Evolutionary conservation across 192 early-diverging fungal species (phyloP), one percentile per base, ranked within the genome.

Genomic region (Podila minutissima): DNA sequence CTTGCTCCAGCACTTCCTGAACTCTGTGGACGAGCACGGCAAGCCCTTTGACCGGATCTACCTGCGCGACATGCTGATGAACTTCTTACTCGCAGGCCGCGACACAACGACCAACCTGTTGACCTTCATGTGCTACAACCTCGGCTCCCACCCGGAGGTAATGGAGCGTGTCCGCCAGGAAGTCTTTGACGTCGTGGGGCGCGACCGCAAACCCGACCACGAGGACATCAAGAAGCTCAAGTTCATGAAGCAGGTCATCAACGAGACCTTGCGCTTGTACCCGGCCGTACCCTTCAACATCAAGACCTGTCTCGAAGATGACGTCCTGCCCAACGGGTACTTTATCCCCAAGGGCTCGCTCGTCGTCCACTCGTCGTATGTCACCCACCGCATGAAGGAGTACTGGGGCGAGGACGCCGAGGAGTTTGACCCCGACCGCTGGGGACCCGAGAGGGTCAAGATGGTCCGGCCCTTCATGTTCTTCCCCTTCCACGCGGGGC

Each of bases 191-290:
- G 77, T 81, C 46, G 77, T 81, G 3, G 75, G 75, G 22, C 26
- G 31, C 1, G 69, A 85, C 22, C 81, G 84, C 64, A 75, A 76
- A 62, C 85, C 83, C 20, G 69, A 75, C 19, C 86, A 90, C 48
- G 75, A 89, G 33, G 82, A 86, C 35, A 64, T 88, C 48, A 90
- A 89, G 66, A 64, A 82, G 26, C 74, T 90, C 31, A 84, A 87
- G 49, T 87, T 83, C 67, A 64, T 89, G 57, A 91, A 88, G 53
- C 85, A 86, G 28, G 86, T 90, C 31, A 83, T 90, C 72, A 76
- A 89, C 53, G 91, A 92, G 62, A 87, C 89, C 29, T 69, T 87
- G 63, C 78, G 89, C 53, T 62, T 90, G 17, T 72, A 87, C 69
- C 84, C 89, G 24, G 79, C 87, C 51, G 82, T 85, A 19, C 72